Conservation (phyloP, 2,329 filamentous ascomycete species). For the Curvularia spicifera region DNA sequence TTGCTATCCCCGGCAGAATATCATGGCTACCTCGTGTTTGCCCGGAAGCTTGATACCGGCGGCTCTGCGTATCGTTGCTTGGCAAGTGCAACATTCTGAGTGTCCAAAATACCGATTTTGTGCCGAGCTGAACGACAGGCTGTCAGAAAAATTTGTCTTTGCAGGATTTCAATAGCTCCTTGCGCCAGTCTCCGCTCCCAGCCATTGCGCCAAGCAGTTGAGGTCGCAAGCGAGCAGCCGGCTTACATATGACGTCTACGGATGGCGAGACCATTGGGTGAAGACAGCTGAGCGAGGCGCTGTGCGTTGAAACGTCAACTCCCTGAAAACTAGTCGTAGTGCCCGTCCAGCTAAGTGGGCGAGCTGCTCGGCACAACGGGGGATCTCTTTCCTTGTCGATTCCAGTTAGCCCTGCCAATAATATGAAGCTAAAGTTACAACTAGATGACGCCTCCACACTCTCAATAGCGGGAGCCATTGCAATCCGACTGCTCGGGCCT, state of each 20-base stretch:
- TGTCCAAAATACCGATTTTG: conserved; percentile 1
- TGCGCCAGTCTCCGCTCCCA: not conserved
- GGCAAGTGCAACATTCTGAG: not conserved
- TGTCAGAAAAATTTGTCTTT: not conserved
- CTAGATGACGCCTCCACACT: not conserved
- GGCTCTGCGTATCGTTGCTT: conserved; percentile 20
- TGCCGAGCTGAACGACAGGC: not conserved
- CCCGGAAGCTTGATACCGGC: conserved; percentile 27
- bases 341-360: not conserved
- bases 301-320: not conserved
- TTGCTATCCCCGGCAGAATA: conserved; percentile 21
- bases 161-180: conserved; percentile 10
- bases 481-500: not conserved
- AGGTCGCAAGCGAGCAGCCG: not conserved
- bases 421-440: not conserved
- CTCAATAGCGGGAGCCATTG: not conserved
- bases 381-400: not conserved
- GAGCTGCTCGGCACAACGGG: not conserved
- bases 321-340: not conserved
- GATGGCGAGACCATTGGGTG: conserved; percentile 1
- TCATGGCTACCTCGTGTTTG: conserved; percentile 13
- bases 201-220: not conserved
- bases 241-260: not conserved
- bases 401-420: not conserved
- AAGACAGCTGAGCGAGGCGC: not conserved